Base-by-base conservation (phyloP, 441 rosid genomes). In the Kokia cookei region DNA sequence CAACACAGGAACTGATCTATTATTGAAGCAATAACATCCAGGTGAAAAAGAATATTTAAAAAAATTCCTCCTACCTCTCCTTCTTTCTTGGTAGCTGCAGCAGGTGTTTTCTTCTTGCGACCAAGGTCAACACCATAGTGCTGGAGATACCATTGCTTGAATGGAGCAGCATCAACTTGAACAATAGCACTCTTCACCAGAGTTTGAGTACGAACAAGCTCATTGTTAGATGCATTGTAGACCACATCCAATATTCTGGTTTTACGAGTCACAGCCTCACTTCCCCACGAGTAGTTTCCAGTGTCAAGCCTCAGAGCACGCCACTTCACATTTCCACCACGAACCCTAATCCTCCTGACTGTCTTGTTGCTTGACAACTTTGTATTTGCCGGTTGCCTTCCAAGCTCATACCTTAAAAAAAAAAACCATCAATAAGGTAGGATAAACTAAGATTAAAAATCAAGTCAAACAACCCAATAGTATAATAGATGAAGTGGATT, bases 161-260 rank as follows among this genome's bases (percentile, higher is more conserved):
- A 85, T 2, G 85, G 86, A n/a, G 84, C 84, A 63, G 87, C 87
- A 81, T 85, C 86, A 73, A 85, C 88, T 73, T 83, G 88, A 74
- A 85, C 74, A 62, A 82, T 85, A 7, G 84, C 83, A 77, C 82
- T 80, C 82, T 85, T 82, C 66, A 81, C 85, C 55, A 83, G 66
- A 54, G 85, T 81, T 68, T 85, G 81, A 29, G 89, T 83, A 69
- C 86, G 85, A 7, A 82, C 86, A 70, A 85, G 75, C 81, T 83
- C 85, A 66, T 81, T 85, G 85, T 85, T 85, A 5, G 86, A 85
- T 2, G 85, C 85, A 66, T 85, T 83, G 78, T 85, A 82, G 55
- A 79, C 88, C 69, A 81, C 88, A 72, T 85, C 88, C 32, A 82
- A 78, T 14, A 85, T 22, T 15, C 88, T 85, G 14, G 86, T 81